Evolutionary conservation across 805 yeast species (phyloP), one percentile per base, ranked within the genome.

Genomic region (Gaillardinia entomophila): DNA sequence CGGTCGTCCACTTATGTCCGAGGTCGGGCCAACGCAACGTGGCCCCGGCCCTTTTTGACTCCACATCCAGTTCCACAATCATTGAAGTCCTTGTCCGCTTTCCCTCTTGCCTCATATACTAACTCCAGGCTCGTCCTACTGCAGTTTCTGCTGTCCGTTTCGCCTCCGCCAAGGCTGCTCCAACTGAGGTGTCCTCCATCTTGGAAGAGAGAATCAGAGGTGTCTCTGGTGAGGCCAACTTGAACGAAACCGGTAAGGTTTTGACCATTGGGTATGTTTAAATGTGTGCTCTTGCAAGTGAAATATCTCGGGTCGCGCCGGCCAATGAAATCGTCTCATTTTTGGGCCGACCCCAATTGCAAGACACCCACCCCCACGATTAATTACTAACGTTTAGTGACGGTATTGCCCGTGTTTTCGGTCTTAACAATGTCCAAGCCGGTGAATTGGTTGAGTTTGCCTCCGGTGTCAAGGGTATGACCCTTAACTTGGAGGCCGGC

Each of bases 371-470:
- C n/a, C n/a, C n/a, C n/a, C n/a, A n/a, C n/a, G n/a, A n/a, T 19
- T 17, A 22, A 24, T 32, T 67, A 67, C 73, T 68, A 67, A 69
- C 65, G 40, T 34, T 32, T 59, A 79, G 98, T 84, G 99, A 92
- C 73, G 99, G 99, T 92, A 92, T 92, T 66, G 99, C 98, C 68
- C 94, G 97, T 81, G 96, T 92, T 62, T 92, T 85, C 75, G 99
- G 99, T 75, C 77, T 92, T 60, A 92, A 89, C 92, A 92, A 92
- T 80, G 82, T 88, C 72, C 97, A 90, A 79, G 98, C 98, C 65
- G 98, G 92, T 77, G 99, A 92, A 77, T 80, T 92, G 69, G 97
- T 92, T 60, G 98, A 92, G 76, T 94, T 92, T 77, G 77, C 96
- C 42, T 87, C 98, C 41, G 98, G 99, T 78, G 97, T 90, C 58